These are phyloP conservation scores for Castanospermum australe DNA, from an alignment of 306 rosid genomes.

Conservation along the genomic window DNA sequence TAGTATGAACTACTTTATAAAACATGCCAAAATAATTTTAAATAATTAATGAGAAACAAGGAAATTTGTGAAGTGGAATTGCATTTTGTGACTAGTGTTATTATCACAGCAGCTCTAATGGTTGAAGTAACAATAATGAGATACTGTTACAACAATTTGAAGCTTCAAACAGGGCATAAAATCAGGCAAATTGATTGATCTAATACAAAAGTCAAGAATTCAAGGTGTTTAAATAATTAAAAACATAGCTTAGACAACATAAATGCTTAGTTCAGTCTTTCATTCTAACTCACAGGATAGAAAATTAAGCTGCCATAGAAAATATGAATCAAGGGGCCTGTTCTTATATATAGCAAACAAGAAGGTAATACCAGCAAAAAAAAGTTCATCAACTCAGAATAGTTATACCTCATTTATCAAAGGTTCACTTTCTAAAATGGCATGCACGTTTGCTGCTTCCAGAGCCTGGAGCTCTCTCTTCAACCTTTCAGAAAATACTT, in stretches of 20 bases:
- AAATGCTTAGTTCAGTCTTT: conserved; percentile 26
- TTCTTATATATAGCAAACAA: background rate
- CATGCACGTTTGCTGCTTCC: conserved; percentile 99
- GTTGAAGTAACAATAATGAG: conserved; percentile 3
- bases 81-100: background rate
- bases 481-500: conserved; percentile 94
- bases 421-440: conserved; percentile 93
- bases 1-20: background rate
- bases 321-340: background rate
- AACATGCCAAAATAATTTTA: background rate
- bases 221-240: conserved; percentile 11
- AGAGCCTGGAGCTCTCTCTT: conserved; percentile 94
- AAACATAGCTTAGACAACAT: conserved; percentile 4
- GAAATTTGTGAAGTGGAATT: background rate
- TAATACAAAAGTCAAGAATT: background rate
- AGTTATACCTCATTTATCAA: conserved; percentile 71
- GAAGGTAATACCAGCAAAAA: conserved; percentile 17
- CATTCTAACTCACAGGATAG: background rate
- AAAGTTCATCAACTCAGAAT: conserved; percentile 11
- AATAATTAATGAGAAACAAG: background rate
- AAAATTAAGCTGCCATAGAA: conserved; percentile 12
- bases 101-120: conserved; percentile 10
- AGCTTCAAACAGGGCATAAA: conserved; percentile 8
- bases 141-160: background rate
- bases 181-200: conserved; percentile 4